phyloP scores from a whole-genome alignment of 768 basidiomycete species.

The Clavulina sp. region DNA sequence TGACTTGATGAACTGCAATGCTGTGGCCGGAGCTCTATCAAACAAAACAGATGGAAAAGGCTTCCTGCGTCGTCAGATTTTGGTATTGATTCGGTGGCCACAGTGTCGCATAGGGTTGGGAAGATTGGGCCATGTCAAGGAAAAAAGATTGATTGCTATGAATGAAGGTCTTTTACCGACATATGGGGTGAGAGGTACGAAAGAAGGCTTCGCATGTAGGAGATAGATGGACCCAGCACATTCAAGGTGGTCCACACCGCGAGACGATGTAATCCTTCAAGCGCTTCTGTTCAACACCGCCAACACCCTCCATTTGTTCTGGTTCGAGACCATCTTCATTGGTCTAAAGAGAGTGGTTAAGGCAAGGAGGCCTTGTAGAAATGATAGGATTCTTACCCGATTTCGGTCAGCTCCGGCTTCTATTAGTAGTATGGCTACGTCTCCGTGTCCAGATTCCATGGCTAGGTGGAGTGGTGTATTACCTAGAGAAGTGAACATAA shows the following conservation, averaged over 20 bases:
- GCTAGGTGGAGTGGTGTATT: constrained; percentile 95
- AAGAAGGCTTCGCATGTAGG: no score
- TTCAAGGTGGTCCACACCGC: constrained; percentile 44
- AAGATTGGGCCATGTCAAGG: no score
- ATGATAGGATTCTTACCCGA: neutral
- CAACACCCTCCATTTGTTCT: constrained; percentile 78
- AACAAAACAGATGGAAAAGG: no score
- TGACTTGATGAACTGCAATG: no score
- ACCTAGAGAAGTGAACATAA: constrained; percentile 29
- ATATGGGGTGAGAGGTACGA: no score
- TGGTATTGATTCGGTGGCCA: no score
- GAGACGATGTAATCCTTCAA: constrained; percentile 62
- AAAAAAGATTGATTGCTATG: no score
- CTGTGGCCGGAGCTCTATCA: no score
- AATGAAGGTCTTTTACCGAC: no score
- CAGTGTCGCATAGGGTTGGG: no score
- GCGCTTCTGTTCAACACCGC: constrained; percentile 72
- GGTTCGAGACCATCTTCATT: constrained; percentile 77
- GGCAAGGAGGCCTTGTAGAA: neutral
- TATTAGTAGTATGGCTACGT: constrained; percentile 77
- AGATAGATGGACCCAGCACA: no score
- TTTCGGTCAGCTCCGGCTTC: constrained; percentile 85
- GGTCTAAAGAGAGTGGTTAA: constrained; percentile 26
- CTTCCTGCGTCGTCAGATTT: no score
- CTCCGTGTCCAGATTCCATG: constrained; percentile 89